Base-by-base conservation (phyloP, 2,329 filamentous ascomycete species). In the Diaporthe sp. region DNA sequence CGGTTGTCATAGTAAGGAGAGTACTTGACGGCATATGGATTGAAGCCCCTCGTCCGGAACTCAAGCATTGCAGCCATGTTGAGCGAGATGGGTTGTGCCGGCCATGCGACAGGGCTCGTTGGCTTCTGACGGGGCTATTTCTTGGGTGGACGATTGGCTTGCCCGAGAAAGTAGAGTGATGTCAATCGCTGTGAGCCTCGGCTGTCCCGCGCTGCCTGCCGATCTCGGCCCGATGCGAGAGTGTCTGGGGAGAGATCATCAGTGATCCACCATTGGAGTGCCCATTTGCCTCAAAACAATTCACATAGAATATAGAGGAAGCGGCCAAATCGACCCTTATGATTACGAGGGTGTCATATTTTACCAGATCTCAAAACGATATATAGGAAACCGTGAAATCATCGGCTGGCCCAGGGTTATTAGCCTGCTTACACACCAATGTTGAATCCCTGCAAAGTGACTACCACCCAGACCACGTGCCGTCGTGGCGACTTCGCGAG, bases 1-100 rank as follows among this genome's bases (percentile, higher is more conserved):
- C 96, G 93, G 79, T 94, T 97, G 87, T 98, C 97, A 87, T 97
- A 98, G 88, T 98, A 99, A 9, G 97, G 97, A 74, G 96, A 98
- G 89, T 98, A 99, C 86, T 98, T 98, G 85, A 98, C 95, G 79
- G 94, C 95, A 86, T 98, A 98, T 81, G 96, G 96, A 85, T 98
- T 98, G 89, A 92, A 98, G 81, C 97, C 97, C 82, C 95, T 90
- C 31, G 97, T 98, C 78, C 94, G 94, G 86, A 94, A 98, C 86
- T 98, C 95, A 80, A 98, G 93, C 95, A 98, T 98, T 37, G 74
- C 81, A 77, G 82, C 88, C 87, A 84, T 86, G 74, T 76, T 78
- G 62, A 61, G 28, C 28, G 55, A 53, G 22, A 31, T n/a, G 49
- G 39, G 53, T 17, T 15, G 15, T 67, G 49, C 39, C 55, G 44